Conservation (phyloP, 352 stramenopile species). For the Phytophthora macrochlamydospora region DNA sequence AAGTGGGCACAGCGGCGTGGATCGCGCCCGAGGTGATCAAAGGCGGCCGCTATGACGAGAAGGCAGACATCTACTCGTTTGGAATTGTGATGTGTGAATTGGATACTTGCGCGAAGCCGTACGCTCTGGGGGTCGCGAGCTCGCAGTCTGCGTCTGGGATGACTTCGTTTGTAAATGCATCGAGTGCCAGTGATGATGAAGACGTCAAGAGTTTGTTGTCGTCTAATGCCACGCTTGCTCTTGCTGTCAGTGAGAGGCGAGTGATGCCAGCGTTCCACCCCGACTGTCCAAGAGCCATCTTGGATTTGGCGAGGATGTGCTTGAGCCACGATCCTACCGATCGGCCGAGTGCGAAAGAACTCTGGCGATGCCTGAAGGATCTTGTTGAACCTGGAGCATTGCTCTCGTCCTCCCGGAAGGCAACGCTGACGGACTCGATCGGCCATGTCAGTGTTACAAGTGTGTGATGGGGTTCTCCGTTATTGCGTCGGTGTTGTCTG, state of each 20-base stretch:
- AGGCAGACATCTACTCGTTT: constrained; percentile 67
- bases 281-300: constrained; percentile 39
- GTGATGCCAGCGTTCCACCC: constrained; percentile 41
- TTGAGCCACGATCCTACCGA: constrained; percentile 47
- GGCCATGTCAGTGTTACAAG: constrained; percentile 25
- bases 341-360: constrained; percentile 58
- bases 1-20: constrained; percentile 62
- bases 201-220: constrained; percentile 27
- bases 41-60: constrained; percentile 48
- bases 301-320: constrained; percentile 44
- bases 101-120: constrained; percentile 54
- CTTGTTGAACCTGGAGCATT: constrained; percentile 22
- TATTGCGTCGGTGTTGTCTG: constrained; percentile 9
- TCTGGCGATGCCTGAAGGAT: constrained; percentile 37
- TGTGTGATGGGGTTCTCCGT: constrained; percentile 7
- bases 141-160: constrained; percentile 29
- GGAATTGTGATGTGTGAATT: constrained; percentile 57
- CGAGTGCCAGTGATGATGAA: constrained; percentile 12
- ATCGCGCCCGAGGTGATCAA: constrained; percentile 63
- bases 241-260: constrained; percentile 48
- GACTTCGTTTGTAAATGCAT: constrained; percentile 25
- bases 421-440: constrained; percentile 28
- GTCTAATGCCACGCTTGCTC: constrained; percentile 47
- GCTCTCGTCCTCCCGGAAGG: constrained; percentile 21
- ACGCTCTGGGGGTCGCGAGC: constrained; percentile 28